phyloP scores from a whole-genome alignment of 805 yeast species.

The Candida tammaniensis region DNA sequence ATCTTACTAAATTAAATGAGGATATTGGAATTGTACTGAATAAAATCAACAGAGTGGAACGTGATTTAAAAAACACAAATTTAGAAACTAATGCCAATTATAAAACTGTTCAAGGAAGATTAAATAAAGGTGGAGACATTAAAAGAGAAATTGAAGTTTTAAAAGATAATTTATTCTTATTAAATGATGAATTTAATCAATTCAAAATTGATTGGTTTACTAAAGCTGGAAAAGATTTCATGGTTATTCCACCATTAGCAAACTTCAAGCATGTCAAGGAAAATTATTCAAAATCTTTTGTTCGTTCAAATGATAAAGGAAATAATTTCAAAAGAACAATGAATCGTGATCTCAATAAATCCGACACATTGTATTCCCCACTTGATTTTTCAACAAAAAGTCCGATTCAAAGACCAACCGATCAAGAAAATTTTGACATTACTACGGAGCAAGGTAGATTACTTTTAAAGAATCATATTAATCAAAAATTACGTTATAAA shows the following conservation, averaged over 20 bases:
- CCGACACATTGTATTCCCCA: background rate
- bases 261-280: no score
- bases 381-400: background rate
- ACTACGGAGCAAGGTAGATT: constrained; percentile 26
- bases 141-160: constrained; percentile 12
- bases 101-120: constrained; percentile 14
- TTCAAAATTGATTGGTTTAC: constrained; percentile 11
- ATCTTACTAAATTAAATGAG: background rate
- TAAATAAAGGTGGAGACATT: constrained; percentile 19
- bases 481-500: constrained; percentile 10
- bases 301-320: no score
- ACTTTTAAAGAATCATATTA: constrained; percentile 20
- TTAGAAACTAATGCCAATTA: constrained; percentile 1
- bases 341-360: background rate
- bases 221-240: constrained; percentile 5
- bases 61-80: no score
- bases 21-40: background rate
- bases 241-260: constrained; percentile 11
- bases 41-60: no score
- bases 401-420: background rate
- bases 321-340: constrained; percentile 12
- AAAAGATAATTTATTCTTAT: constrained; percentile 3
- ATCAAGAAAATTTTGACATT: constrained; percentile 21
- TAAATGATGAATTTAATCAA: constrained; percentile 9
- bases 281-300: no score